Evolutionary conservation across 2,329 filamentous ascomycete genomes (phyloP), one percentile per base, ranked within the genome.

Genomic region (Parafenestella ontariensis): DNA sequence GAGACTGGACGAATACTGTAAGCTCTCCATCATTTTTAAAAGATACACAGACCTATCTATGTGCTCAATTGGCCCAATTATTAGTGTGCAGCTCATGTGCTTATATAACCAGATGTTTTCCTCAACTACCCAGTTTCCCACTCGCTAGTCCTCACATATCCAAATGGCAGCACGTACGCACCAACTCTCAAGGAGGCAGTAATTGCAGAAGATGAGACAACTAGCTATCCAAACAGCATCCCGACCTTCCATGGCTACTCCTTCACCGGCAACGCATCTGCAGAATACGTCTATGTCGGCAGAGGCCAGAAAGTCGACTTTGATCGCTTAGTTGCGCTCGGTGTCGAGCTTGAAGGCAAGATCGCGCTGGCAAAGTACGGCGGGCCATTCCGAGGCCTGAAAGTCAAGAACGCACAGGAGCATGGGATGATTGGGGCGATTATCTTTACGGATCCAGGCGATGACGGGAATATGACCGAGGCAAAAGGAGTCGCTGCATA

Each of bases 191-290:
- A 63, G 46, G 74, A 77, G 59, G 74, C 56, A 6, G 70, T 72
- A 3, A 61, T 77, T 11, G 67, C 55, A 37, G 71, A 69, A 37
- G 74, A 76, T 41, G 64, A 68, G 1, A 73, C 70, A 0, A 72
- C 73, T 1, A 70, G 71, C 54, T 79, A 66, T 64, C 73, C 58
- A 11, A 64, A 80, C 59, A 68, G 77, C 7, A 73, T 79, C 11
- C 76, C 79, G 0, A 77, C 73, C 11, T 82, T 82, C 58, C 77
- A 82, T 57, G 80, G 79, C 34, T 81, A 82, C 56, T 81, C 78
- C 3, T 75, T 74, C 49, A 77, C 71, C 23, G 80, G 80, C 17
- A 75, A 79, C 59, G 80, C 77, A 33, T 76, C 73, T 54, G 80
- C 78, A 28, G 78, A 81, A 66, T 81, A 78, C 54, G 77, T 80